Conservation (phyloP, 345 rosid species). For the Ricinus communis region DNA sequence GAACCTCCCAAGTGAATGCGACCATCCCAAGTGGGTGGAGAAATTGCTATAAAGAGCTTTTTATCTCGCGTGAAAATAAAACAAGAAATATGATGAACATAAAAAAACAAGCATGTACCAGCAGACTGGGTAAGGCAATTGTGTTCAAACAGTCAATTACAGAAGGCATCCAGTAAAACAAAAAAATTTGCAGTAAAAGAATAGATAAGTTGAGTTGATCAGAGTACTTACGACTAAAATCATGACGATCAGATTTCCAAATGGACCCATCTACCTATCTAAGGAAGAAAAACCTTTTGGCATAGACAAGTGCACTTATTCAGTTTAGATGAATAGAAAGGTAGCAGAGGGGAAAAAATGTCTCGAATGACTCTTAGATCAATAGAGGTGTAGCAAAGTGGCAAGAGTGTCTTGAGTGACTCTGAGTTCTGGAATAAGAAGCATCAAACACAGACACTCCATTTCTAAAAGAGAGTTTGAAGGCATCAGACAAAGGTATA, state of each 20-base stretch:
- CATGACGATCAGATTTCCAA: no score
- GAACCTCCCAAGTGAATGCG: no score
- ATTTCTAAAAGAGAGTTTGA: slow-evolving; percentile 1
- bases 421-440: background rate
- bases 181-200: background rate
- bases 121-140: background rate
- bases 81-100: no score
- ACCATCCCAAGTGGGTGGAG: no score
- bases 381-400: background rate
- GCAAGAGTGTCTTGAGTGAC: background rate
- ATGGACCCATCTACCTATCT: no score
- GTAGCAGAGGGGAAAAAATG: background rate
- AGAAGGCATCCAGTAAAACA: background rate
- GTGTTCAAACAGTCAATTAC: no score
- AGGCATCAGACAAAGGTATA: background rate
- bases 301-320: background rate
- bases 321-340: background rate
- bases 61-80: no score
- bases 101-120: no score
- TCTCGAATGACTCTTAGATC: background rate
- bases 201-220: background rate
- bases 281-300: no score
- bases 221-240: no score
- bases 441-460: background rate
- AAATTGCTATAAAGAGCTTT: no score